These are phyloP conservation scores for Penicillium sp. DNA, from an alignment of 2,329 filamentous ascomycete species.

Conservation along the genomic window DNA sequence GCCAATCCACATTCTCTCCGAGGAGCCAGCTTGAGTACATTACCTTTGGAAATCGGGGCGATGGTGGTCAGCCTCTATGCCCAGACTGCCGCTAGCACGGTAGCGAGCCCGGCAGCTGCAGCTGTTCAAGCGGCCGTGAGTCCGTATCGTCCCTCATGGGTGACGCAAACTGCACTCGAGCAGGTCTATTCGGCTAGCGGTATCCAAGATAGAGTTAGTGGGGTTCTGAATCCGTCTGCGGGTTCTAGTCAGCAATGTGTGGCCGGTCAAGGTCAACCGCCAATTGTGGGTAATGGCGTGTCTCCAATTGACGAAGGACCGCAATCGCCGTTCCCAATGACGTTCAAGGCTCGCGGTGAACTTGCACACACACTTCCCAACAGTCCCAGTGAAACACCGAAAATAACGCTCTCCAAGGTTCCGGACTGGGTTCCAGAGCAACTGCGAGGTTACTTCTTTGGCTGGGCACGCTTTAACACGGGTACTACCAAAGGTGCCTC, in stretches of 20 bases:
- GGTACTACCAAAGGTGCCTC: conserved; percentile 27
- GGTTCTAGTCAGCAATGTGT: conserved; percentile 26
- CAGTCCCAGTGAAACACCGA: conserved; percentile 51
- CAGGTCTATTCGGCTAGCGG: conserved; percentile 33
- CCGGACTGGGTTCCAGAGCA: conserved; percentile 52
- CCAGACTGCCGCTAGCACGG: conserved; percentile 27
- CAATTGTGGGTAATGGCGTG: not conserved
- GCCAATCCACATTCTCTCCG: conserved; percentile 57
- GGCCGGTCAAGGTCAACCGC: conserved; percentile 26
- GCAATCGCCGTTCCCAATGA: conserved; percentile 29
- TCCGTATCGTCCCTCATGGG: conserved; percentile 27
- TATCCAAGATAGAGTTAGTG: conserved; percentile 21
- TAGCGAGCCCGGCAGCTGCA: conserved; percentile 23
- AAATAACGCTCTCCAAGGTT: conserved; percentile 52
- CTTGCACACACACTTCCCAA: conserved; percentile 29
- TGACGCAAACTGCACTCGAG: conserved; percentile 31
- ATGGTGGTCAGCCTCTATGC: conserved; percentile 45
- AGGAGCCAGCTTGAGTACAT: conserved; percentile 60
- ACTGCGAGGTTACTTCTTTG: conserved; percentile 60
- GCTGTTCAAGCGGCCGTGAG: conserved; percentile 26
- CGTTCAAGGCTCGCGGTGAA: conserved; percentile 23
- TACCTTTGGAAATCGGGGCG: conserved; percentile 61
- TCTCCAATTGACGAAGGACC: conserved; percentile 29
- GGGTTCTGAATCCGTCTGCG: conserved; percentile 38
- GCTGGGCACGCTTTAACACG: conserved; percentile 52